phyloP scores from a whole-genome alignment of 78 protist genomes.

The Speleostelium caveatum region DNA sequence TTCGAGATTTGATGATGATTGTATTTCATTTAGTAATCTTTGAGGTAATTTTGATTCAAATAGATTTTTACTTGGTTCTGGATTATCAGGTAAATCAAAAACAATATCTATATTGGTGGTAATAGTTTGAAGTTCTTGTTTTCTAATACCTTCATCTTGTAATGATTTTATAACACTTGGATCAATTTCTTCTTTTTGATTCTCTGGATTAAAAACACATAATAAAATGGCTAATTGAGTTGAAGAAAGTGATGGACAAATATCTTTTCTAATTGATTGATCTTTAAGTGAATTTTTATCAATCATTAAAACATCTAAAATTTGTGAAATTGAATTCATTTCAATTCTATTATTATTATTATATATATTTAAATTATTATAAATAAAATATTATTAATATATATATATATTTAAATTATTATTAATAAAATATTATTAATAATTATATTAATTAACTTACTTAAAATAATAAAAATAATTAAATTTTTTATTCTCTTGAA shows the following conservation, averaged over 20 bases:
- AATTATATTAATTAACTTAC: not conserved
- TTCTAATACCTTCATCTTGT: constrained; percentile 72
- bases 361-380: not conserved
- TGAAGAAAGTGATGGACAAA: constrained; percentile 49
- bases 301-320: constrained; percentile 49
- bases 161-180: constrained; percentile 38
- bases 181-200: constrained; percentile 42
- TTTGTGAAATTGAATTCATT: constrained; percentile 27
- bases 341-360: constrained; percentile 27
- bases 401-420: no score
- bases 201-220: constrained; percentile 11
- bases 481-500: constrained; percentile 51
- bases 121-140: constrained; percentile 39
- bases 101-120: constrained; percentile 26
- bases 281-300: constrained; percentile 52
- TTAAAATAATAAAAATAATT: constrained; percentile 67
- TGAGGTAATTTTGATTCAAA: constrained; percentile 34
- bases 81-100: constrained; percentile 37
- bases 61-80: constrained; percentile 49
- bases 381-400: not conserved
- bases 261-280: constrained; percentile 36
- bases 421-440: no score
- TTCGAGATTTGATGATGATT: not conserved
- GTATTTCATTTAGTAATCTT: not conserved
- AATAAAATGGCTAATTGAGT: constrained; percentile 56